phyloP scores from a whole-genome alignment of 2,329 filamentous ascomycete genomes.

The Aureobasidium mangrovei region DNA sequence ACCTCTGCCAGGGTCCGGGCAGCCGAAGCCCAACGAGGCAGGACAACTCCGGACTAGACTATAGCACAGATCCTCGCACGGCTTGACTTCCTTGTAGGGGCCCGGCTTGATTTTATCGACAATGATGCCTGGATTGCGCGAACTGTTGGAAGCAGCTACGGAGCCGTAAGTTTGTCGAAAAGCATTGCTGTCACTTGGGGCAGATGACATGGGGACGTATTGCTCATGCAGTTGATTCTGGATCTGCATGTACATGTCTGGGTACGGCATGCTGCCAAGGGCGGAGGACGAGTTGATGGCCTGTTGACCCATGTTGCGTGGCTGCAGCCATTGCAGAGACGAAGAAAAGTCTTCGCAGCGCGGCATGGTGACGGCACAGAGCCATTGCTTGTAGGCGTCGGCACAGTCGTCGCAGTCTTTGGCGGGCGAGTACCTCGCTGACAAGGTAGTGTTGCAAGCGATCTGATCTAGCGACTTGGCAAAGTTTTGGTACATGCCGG shows the following conservation, averaged over 20 bases:
- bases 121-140: conserved; percentile 46
- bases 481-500: conserved; percentile 65
- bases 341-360: conserved; percentile 78
- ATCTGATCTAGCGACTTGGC: conserved; percentile 73
- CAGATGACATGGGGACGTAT: conserved; percentile 27
- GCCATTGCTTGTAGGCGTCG: conserved; percentile 81
- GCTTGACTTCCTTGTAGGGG: conserved; percentile 87
- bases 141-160: conserved; percentile 25
- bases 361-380: conserved; percentile 87
- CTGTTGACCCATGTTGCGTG: conserved; percentile 57
- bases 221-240: conserved; percentile 18
- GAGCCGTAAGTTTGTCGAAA: conserved; percentile 25
- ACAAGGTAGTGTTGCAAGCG: conserved; percentile 67
- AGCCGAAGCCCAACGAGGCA: conserved; percentile 62
- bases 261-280: background rate
- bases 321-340: conserved; percentile 47
- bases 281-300: conserved; percentile 21
- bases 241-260: background rate
- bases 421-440: conserved; percentile 72
- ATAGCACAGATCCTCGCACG: conserved; percentile 82
- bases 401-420: conserved; percentile 68
- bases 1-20: conserved; percentile 48
- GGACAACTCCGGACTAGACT: conserved; percentile 80
- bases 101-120: conserved; percentile 66
- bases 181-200: conserved; percentile 26